Base-by-base conservation (phyloP, 2,329 filamentous ascomycete species). In the Corniculantispora saksenae region DNA sequence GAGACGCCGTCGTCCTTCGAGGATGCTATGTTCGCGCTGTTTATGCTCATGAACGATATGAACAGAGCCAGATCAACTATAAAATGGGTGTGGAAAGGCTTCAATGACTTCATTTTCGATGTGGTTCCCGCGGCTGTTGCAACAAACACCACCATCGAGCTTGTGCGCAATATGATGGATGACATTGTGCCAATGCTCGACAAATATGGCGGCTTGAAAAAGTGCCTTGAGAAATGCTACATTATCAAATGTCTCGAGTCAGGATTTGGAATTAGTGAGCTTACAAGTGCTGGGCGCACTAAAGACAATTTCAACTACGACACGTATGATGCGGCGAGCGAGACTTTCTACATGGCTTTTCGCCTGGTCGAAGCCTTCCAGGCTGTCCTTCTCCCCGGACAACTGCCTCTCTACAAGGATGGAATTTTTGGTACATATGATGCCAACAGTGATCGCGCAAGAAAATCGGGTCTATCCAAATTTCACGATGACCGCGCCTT, bases 401-500 rank as follows among this genome's bases (percentile, higher is more conserved):
- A 66, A 47, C 25, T 70, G 13, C 74, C 61, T 21, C 48, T 58
- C 2, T 63, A 58, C 32, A 23, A 74, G n/a, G n/a, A n/a, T 66
- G 73, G 72, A 0, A 68, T 69, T 51, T 76, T 72, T 61, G 73
- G 74, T 15, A 69, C 45, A 1, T 77, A 77, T 66, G 56, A 75
- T 56, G 70, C 73, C 1, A 69, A 68, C 5, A 71, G 68, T 23
- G 66, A 77, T 65, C 70, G 76, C 62, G 55, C 66, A 5, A 63
- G 67, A 45, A 77, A 75, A 70, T 72, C 65, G 35, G 29, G 67
- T 10, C 60, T 67, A 19, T 66, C 76, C 25, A 76, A 75, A 65
- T 77, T 74, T 63, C 66, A 72, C 5, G 75, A 78, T 68, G 75
- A 78, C 66, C 75, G 74, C 55, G 71, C 73, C 43, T 66, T 78